Evolutionary conservation across 108 stramenopile genomes (phyloP), one percentile per base, ranked within the genome.

Genomic region (Stephanodiscus minutulus): DNA sequence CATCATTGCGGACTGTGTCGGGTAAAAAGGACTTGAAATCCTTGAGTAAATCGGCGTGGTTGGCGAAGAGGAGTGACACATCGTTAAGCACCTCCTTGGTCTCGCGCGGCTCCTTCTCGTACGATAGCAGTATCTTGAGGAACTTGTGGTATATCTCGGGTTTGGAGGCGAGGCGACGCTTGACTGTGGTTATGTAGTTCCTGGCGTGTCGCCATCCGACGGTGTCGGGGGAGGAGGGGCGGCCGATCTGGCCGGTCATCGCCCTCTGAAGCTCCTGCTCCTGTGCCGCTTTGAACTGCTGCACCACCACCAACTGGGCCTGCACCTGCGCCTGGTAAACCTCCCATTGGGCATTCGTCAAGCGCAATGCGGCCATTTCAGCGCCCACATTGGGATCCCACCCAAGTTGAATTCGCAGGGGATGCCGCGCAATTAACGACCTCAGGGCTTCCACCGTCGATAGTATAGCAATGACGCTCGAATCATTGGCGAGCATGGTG

Each of bases 141-240:
- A 99, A 99, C 64, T 96, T 86, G 70, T 96, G 95, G 77, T 97
- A 97, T 6, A 91, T 96, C 56, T 95, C 94, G 8, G 98, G 97
- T 52, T 98, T 93, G 66, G 85, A 81, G 0, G 94, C 83, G 68
- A 99, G 99, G 18, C 98, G 86, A 56, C 95, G 93, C 76, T 96
- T 97, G 80, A 97, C 97, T 20, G 90, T 96, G 9, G 96, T 98
- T 21, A 99, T 98, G 72, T 99, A 99, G 74, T 92, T 93, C 35
- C 98, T 99, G 50, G 99, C 99, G 68, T 98, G 68, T 98, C 97
- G 72, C 98, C 98, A 66, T 99, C 98, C n/a, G n/a, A n/a, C n/a
- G n/a, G n/a, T n/a, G 31, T 2, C 31, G 31, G 31, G 31, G 31
- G 31, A n/a, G n/a, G n/a, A n/a, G n/a, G n/a, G n/a, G n/a, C n/a